Conservation (phyloP, 345 rosid species). For the Dovyalis caffra region DNA sequence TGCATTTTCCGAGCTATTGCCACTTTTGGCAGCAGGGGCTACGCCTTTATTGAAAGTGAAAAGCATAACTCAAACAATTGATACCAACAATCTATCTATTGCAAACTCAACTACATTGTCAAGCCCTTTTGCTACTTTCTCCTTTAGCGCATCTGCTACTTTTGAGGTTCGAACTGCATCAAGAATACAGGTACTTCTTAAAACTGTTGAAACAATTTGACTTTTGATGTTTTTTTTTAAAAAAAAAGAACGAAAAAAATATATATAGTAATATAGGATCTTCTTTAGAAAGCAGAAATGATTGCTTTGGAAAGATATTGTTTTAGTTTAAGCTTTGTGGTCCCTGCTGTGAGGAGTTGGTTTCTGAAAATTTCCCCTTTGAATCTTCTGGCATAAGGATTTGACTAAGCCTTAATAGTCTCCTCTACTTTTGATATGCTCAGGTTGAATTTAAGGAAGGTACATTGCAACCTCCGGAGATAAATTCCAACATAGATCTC, state of each 20-base stretch:
- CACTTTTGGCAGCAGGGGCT: conserved; percentile 73
- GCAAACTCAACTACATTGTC: conserved; percentile 70
- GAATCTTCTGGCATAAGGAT: neutral
- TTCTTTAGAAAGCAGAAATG: neutral
- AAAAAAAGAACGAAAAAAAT: neutral
- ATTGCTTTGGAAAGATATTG: neutral
- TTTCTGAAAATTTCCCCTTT: neutral
- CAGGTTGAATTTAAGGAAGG: conserved; percentile 95
- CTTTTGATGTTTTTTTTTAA: neutral
- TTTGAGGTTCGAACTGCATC: conserved; percentile 81
- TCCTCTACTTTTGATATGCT: conserved; percentile 12
- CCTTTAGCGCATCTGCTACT: conserved; percentile 79
- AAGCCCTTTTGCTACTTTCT: conserved; percentile 73
- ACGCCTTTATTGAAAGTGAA: conserved; percentile 74
- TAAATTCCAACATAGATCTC: conserved; percentile 69
- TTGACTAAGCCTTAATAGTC: neutral
- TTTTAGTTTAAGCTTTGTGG: neutral
- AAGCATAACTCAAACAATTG: conserved; percentile 62
- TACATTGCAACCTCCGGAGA: conserved; percentile 72
- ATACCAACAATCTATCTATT: conserved; percentile 48
- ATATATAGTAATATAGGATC: neutral
- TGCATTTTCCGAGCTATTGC: conserved; percentile 88
- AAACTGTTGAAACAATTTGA: neutral
- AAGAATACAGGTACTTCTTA: conserved; percentile 69
- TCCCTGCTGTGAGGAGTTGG: neutral